phyloP scores from a whole-genome alignment of 345 rosid species.

The Luvunga scandens region DNA sequence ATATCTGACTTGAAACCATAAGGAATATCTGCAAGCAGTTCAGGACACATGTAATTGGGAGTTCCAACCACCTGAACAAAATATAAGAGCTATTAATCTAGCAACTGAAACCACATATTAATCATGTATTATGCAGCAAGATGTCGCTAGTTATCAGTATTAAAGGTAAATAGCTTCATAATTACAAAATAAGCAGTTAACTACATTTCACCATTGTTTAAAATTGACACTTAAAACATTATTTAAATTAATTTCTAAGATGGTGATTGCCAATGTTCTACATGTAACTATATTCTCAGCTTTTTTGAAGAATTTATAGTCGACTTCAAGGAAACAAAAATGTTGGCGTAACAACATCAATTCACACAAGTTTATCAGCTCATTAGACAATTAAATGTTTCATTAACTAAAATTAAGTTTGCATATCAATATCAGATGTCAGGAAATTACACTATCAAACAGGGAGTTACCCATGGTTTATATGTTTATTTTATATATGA shows the following conservation, averaged over 20 bases:
- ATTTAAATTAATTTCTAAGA: neutral
- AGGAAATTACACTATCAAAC: neutral
- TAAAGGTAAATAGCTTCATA: slow-evolving; percentile 11
- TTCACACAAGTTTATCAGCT: neutral
- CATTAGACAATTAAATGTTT: neutral
- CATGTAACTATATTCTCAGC: neutral
- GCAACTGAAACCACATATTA: slow-evolving; percentile 16
- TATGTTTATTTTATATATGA: neutral
- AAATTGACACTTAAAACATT: neutral
- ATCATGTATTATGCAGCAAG: neutral
- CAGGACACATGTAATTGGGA: slow-evolving; percentile 99
- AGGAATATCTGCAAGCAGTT: slow-evolving; percentile 94
- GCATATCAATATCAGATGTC: neutral
- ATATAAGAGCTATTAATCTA: slow-evolving; percentile 11
- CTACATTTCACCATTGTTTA: neutral
- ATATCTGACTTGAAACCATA: slow-evolving; percentile 98
- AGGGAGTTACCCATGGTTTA: neutral
- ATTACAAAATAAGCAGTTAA: neutral
- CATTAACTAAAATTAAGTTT: neutral
- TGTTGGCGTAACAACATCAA: neutral
- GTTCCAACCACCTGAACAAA: slow-evolving; percentile 92
- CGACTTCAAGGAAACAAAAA: neutral
- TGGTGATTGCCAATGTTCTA: neutral
- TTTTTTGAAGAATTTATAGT: neutral
- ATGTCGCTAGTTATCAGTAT: neutral